A percentile compares a stretch with the other conserved stretches of the same genome.
These are phyloP conservation scores for Leccinum imitatum DNA, from an alignment of 768 basidiomycete species.

Conservation along the genomic window DNA sequence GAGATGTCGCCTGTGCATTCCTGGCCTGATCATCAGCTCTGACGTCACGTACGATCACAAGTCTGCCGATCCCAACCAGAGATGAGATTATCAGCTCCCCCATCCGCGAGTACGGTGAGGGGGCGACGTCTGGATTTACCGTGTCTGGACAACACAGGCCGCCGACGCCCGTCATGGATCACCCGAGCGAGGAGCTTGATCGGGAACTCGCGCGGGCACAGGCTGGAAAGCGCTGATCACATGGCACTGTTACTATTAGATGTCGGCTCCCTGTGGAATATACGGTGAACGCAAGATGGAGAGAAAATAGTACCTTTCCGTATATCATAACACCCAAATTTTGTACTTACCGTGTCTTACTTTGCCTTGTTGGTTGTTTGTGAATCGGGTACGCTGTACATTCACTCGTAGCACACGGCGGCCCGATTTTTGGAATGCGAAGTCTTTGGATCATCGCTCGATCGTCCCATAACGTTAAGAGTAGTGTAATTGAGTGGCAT, in stretches of 20 bases:
- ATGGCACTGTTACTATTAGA: neutral
- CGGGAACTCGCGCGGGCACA: slow-evolving; percentile 80
- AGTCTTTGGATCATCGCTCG: neutral
- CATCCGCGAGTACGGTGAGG: slow-evolving; percentile 58
- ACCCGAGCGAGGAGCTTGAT: slow-evolving; percentile 84
- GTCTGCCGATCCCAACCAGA: slow-evolving; percentile 75
- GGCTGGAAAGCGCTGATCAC: slow-evolving; percentile 33
- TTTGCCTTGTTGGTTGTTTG: neutral
- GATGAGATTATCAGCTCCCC: slow-evolving; percentile 83
- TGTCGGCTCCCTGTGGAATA: neutral
- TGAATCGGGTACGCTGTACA: neutral
- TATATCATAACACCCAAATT: neutral
- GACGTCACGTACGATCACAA: slow-evolving; percentile 26
- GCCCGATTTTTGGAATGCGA: neutral
- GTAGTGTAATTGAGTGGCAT: neutral
- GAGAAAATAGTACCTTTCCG: neutral
- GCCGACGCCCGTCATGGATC: slow-evolving; percentile 75
- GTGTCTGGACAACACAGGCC: slow-evolving; percentile 43
- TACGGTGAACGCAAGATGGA: neutral
- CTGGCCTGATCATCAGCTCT: neutral
- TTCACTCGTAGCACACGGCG: too few species aligned
- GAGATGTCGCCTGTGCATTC: neutral
- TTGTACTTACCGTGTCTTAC: neutral
- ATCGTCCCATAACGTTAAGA: neutral
- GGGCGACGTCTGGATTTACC: slow-evolving; percentile 71